Percentiles rank a stretch among this genome's conserved stretches.
These are phyloP conservation scores for Umbilicus rupestris DNA, from an alignment of 164 flowering plant species.

Conservation along the genomic window DNA sequence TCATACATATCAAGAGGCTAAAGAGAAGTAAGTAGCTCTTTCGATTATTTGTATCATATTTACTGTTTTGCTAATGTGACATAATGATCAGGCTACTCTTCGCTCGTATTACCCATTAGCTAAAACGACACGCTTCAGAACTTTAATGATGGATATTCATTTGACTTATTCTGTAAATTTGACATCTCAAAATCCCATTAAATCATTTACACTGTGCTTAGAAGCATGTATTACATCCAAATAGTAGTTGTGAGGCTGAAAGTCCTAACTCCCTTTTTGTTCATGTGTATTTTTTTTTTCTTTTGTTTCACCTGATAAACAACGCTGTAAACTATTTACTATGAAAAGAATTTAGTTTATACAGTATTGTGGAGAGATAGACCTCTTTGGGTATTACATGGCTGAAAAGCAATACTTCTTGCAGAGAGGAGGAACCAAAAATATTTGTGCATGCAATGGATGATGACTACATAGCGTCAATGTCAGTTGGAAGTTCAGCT, in stretches of 20 bases:
- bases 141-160: not conserved
- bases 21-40: conserved; percentile 45
- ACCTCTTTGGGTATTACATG: not conserved
- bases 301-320: too few species aligned
- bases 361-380: not conserved
- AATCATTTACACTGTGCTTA: not conserved
- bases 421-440: conserved; percentile 58
- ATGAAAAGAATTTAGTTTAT: not conserved
- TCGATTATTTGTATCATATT: conserved; percentile 3
- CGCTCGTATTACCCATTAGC: not conserved
- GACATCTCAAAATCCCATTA: not conserved
- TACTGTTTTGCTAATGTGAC: not conserved
- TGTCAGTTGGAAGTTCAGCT: conserved; percentile 25
- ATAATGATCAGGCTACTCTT: not conserved
- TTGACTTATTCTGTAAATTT: not conserved
- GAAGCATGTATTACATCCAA: not conserved
- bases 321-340: too few species aligned
- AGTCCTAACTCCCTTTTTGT: too few species aligned
- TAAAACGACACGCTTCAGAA: not conserved
- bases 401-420: conserved; percentile 3
- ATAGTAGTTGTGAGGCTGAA: not conserved
- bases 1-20: conserved; percentile 62
- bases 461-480: conserved; percentile 13
- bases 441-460: conserved; percentile 40
- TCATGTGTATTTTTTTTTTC: too few species aligned